These are phyloP conservation scores for Metschnikowia vanudenii DNA, from an alignment of 805 yeast genomes.

Conservation along the genomic window DNA sequence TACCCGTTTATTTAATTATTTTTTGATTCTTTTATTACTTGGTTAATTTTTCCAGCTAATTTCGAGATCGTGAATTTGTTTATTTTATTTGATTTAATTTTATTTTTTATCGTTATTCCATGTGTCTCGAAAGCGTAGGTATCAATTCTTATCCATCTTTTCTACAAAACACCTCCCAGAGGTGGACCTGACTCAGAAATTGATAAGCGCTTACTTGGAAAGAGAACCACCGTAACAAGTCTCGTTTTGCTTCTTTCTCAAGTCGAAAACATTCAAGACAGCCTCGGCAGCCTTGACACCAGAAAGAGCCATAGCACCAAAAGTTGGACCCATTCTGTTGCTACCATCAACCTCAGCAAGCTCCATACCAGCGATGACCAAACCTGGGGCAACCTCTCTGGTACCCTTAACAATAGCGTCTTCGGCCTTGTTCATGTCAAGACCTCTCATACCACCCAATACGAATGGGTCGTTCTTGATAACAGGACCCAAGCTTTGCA, in stretches of 20 bases:
- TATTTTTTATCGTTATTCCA: too few species aligned
- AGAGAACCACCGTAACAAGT: constrained; percentile 17
- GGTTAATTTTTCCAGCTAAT: too few species aligned
- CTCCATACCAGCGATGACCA: constrained; percentile 76
- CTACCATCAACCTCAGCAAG: constrained; percentile 73
- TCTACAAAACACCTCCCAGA: too few species aligned
- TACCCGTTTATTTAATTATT: too few species aligned
- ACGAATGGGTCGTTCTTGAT: constrained; percentile 28
- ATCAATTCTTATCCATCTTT: too few species aligned
- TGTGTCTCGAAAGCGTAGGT: too few species aligned
- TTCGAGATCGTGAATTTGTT: too few species aligned
- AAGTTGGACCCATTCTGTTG: constrained; percentile 83
- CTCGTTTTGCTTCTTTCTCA: constrained; percentile 37
- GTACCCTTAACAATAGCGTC: constrained; percentile 71
- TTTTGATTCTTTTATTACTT: too few species aligned
- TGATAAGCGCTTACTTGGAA: neutral
- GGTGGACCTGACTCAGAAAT: neutral
- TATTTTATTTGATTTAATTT: too few species aligned
- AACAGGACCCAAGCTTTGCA: constrained; percentile 36
- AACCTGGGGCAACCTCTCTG: constrained; percentile 62
- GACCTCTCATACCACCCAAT: constrained; percentile 71
- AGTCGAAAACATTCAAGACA: constrained; percentile 37
- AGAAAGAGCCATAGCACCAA: constrained; percentile 76
- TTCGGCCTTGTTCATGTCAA: constrained; percentile 77
- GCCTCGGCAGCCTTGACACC: constrained; percentile 78